phyloP scores from a whole-genome alignment of 2,329 filamentous ascomycete species.

The Fusarium sp. region DNA sequence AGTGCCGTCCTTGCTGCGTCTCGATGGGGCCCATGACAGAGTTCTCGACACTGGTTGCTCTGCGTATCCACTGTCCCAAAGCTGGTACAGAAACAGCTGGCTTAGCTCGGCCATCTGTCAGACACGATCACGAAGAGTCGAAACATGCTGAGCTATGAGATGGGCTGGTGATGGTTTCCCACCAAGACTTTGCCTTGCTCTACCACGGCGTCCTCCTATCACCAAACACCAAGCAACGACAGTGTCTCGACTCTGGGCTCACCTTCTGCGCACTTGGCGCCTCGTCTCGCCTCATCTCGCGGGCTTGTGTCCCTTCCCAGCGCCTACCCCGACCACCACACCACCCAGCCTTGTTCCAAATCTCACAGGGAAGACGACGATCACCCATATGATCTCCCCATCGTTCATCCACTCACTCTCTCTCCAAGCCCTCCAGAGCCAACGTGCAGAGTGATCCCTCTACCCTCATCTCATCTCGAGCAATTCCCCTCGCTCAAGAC shows the following conservation, averaged over 20 bases:
- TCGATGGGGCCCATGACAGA: slow-evolving; percentile 22
- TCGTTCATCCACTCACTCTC: slow-evolving; percentile 29
- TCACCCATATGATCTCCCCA: slow-evolving; percentile 41
- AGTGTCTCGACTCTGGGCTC: slow-evolving; percentile 19
- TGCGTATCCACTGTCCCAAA: slow-evolving; percentile 30
- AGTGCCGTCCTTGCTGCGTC: slow-evolving; percentile 31
- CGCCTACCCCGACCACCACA: slow-evolving; percentile 16
- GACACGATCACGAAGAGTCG: slow-evolving; percentile 14
- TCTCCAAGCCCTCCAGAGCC: slow-evolving; percentile 19
- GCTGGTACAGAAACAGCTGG: slow-evolving; percentile 27
- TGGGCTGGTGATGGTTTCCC: neutral
- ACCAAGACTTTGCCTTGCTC: slow-evolving; percentile 1
- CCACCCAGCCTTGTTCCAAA: slow-evolving; percentile 32
- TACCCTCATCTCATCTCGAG: slow-evolving; percentile 39
- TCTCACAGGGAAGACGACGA: slow-evolving; percentile 41
- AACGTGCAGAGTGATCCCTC: slow-evolving; percentile 1
- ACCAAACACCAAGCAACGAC: slow-evolving; percentile 2
- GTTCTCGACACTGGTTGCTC: slow-evolving; percentile 15
- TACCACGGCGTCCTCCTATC: slow-evolving; percentile 1
- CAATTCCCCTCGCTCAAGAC: slow-evolving; percentile 4
- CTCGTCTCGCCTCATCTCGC: slow-evolving; percentile 33
- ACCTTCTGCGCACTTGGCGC: slow-evolving; percentile 20
- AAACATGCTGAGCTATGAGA: slow-evolving; percentile 21
- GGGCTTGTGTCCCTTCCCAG: slow-evolving; percentile 15
- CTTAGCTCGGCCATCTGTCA: slow-evolving; percentile 13